Percentiles rank a stretch among this genome's conserved stretches.
Conservation (phyloP, 2,329 filamentous ascomycete genomes). For the Aspergillus neotritici region DNA sequence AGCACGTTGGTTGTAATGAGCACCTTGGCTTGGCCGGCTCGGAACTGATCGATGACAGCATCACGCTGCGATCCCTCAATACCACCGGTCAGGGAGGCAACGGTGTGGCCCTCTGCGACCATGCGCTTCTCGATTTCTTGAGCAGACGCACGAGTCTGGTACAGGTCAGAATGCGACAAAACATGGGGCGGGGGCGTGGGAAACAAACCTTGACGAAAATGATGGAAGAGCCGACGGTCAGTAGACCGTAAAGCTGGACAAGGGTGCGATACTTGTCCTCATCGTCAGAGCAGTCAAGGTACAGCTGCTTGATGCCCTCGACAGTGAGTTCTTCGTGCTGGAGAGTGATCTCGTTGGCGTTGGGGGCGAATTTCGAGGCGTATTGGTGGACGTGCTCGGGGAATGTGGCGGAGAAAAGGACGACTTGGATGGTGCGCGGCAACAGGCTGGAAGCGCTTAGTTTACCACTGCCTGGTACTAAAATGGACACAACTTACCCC, state of each 20-base stretch:
- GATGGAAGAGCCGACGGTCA: slow-evolving; percentile 95
- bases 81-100: slow-evolving; percentile 82
- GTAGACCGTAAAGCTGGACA: slow-evolving; percentile 87
- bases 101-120: slow-evolving; percentile 81
- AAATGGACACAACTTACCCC: slow-evolving; percentile 50
- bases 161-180: slow-evolving; percentile 17
- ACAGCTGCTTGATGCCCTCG: slow-evolving; percentile 95
- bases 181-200: neutral
- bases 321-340: slow-evolving; percentile 90
- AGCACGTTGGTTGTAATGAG: slow-evolving; percentile 97
- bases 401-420: slow-evolving; percentile 94
- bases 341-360: slow-evolving; percentile 79
- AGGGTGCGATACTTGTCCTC: slow-evolving; percentile 81
- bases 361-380: slow-evolving; percentile 75
- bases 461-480: slow-evolving; percentile 25
- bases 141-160: slow-evolving; percentile 76
- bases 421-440: slow-evolving; percentile 70
- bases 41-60: slow-evolving; percentile 77
- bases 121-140: slow-evolving; percentile 79
- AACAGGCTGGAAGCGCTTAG: slow-evolving; percentile 53
- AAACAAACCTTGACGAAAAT: slow-evolving; percentile 82
- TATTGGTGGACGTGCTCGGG: slow-evolving; percentile 80
- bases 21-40: slow-evolving; percentile 81
- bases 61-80: slow-evolving; percentile 82
- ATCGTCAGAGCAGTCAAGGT: slow-evolving; percentile 82